These are phyloP conservation scores for Cystoisospora suis DNA, from an alignment of 169 alveolate species.

Conservation along the genomic window DNA sequence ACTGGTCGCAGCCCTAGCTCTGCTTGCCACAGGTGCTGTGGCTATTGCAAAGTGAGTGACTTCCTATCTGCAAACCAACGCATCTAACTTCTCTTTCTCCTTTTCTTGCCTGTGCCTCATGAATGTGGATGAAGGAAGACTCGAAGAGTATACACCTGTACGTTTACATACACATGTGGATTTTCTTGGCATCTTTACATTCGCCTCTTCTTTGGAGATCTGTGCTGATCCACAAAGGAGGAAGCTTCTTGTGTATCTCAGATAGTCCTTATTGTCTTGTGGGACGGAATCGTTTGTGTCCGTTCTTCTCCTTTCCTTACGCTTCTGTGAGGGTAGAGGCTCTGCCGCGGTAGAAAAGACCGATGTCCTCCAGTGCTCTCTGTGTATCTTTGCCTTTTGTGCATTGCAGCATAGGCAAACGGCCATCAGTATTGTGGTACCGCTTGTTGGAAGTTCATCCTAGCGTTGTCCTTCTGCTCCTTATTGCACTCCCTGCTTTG, in stretches of 20 bases:
- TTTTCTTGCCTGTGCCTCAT: too few relatives aligned
- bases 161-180: background rate
- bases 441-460: background rate
- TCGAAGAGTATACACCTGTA: too few relatives aligned
- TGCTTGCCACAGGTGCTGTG: background rate
- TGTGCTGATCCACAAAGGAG: too few relatives aligned
- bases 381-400: background rate
- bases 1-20: background rate
- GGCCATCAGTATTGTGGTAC: background rate
- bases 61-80: too few relatives aligned
- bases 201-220: background rate
- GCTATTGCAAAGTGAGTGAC: background rate
- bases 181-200: background rate
- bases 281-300: too few relatives aligned
- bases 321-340: background rate
- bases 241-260: too few relatives aligned
- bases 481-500: background rate
- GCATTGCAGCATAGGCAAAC: background rate
- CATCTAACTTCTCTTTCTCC: too few relatives aligned
- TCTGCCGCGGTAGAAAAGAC: too few relatives aligned
- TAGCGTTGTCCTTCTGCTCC: background rate
- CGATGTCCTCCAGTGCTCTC: background rate
- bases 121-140: too few relatives aligned
- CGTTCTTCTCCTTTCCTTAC: background rate
- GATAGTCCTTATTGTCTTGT: too few relatives aligned